Percentiles rank a stretch among this genome's conserved stretches.
Evolutionary conservation across 805 yeast genomes (phyloP).

Genomic region (Diddensiella santjacobensis): DNA sequence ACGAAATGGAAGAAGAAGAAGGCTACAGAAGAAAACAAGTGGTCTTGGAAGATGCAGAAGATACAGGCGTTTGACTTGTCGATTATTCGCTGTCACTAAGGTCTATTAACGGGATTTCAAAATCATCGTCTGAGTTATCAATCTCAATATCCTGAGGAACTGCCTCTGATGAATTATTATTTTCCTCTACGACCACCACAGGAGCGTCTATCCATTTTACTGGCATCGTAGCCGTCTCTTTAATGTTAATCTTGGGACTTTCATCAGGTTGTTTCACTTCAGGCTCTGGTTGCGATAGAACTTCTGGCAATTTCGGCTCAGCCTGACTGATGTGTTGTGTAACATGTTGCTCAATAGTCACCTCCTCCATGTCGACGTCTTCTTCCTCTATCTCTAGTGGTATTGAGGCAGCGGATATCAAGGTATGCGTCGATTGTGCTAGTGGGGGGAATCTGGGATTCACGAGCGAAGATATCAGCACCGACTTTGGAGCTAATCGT

Average conservation of each 20-base stretch:
- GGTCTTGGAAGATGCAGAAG: not conserved
- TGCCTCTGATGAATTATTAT: too few relatives aligned
- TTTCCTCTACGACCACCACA: too few relatives aligned
- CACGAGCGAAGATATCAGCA: constrained; percentile 51
- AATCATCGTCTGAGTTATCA: too few relatives aligned
- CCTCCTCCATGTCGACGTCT: too few relatives aligned
- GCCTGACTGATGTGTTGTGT: not conserved
- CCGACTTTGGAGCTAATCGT: constrained; percentile 45
- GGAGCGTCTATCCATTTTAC: too few relatives aligned
- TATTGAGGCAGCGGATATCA: constrained; percentile 10
- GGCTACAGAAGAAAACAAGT: not conserved
- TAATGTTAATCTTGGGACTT: too few relatives aligned
- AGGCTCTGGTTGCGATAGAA: not conserved
- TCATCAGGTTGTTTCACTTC: not conserved
- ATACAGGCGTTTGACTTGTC: not conserved
- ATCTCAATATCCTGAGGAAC: too few relatives aligned
- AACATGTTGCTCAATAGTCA: not conserved
- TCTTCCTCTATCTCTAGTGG: too few relatives aligned
- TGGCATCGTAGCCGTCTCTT: too few relatives aligned
- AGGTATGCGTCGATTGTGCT: constrained; percentile 13
- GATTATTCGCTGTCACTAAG: constrained; percentile 36
- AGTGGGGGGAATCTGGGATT: constrained; percentile 73
- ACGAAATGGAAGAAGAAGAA: not conserved
- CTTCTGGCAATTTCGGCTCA: not conserved
- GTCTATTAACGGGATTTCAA: too few relatives aligned